Conservation (phyloP, 352 stramenopile species). For the Phytophthora sojae region DNA sequence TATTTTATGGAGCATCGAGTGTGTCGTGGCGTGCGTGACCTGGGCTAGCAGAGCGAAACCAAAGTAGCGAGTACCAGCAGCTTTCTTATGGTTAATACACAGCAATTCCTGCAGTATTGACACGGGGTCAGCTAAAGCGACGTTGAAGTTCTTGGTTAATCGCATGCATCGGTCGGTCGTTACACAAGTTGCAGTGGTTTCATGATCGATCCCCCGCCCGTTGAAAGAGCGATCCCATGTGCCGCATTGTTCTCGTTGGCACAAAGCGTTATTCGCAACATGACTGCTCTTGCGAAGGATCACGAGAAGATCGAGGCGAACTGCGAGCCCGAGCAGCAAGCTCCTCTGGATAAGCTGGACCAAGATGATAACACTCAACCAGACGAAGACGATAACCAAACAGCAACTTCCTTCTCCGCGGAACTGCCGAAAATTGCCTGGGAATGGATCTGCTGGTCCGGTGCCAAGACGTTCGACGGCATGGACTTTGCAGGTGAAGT, state of each 20-base stretch:
- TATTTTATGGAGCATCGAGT: constrained; percentile 32
- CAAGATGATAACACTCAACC: constrained; percentile 11
- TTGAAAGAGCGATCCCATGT: neutral
- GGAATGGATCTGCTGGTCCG: constrained; percentile 74
- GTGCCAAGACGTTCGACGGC: constrained; percentile 67
- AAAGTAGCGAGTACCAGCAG: constrained; percentile 31
- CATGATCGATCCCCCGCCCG: neutral
- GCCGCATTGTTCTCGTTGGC: neutral
- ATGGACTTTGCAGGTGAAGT: constrained; percentile 87
- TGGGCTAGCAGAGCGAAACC: constrained; percentile 24
- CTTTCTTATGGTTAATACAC: constrained; percentile 22
- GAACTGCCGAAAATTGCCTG: constrained; percentile 45
- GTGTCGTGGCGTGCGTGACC: constrained; percentile 32
- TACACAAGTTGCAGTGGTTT: constrained; percentile 10
- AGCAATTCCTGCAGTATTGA: neutral
- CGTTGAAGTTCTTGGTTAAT: neutral
- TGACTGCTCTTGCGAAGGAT: constrained; percentile 5
- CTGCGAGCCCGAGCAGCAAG: neutral
- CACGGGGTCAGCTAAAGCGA: neutral
- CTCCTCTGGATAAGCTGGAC: neutral
- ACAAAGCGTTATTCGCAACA: neutral
- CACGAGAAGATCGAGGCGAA: neutral
- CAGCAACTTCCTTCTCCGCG: constrained; percentile 5
- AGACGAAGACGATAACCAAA: constrained; percentile 2
- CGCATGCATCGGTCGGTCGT: neutral